A percentile compares a stretch with the other conserved stretches of the same genome.
Conservation (phyloP, 2,329 filamentous ascomycete species). For the Fusarium sp. region DNA sequence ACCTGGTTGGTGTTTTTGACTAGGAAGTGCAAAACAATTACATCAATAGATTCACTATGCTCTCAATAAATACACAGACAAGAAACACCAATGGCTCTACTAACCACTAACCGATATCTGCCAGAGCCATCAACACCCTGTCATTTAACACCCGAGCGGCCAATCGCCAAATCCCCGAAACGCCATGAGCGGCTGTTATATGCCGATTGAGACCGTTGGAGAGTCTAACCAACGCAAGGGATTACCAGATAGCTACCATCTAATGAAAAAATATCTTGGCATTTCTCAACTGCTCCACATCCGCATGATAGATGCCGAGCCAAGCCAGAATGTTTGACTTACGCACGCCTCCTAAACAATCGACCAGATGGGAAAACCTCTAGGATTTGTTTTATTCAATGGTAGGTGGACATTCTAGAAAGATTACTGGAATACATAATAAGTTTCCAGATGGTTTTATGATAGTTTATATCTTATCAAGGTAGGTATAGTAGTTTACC, state of each 20-base stretch:
- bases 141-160: background rate
- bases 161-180: background rate
- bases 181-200: background rate
- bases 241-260: background rate
- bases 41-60: background rate
- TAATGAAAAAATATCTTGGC: slow-evolving; percentile 13
- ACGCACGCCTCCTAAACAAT: background rate
- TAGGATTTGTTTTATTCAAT: too few species aligned
- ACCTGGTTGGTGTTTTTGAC: slow-evolving; percentile 8
- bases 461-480: too few species aligned
- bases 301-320: background rate
- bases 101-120: background rate
- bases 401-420: too few species aligned
- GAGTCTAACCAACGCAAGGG: slow-evolving; percentile 13
- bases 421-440: too few species aligned
- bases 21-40: background rate
- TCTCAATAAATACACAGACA: too few species aligned
- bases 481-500: too few species aligned
- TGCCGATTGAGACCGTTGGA: slow-evolving; percentile 20
- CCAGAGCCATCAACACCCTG: background rate
- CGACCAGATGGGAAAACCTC: background rate
- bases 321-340: slow-evolving; percentile 3
- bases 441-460: too few species aligned
- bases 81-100: too few species aligned
- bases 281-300: slow-evolving; percentile 14